A percentile compares a stretch with the other conserved stretches of the same genome.
phyloP scores from a whole-genome alignment of 2,329 filamentous ascomycete species.

The Aspergillus spinulosporus region DNA sequence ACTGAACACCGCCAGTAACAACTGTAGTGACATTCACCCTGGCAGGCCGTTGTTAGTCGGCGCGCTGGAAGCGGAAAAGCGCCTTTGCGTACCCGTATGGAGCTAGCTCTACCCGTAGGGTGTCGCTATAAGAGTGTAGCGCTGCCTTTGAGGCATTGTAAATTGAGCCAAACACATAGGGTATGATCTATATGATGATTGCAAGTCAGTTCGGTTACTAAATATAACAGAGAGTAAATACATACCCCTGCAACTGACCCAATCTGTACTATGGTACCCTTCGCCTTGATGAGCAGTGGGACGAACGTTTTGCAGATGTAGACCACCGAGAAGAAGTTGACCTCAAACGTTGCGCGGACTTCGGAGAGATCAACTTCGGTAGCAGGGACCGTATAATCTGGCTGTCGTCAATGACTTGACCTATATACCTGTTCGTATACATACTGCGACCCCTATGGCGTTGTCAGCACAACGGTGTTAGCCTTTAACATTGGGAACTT shows the following conservation, averaged over 20 bases:
- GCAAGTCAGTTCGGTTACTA: not conserved
- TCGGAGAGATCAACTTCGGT: conserved; percentile 55
- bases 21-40: conserved; percentile 55
- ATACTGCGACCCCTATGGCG: conserved; percentile 32
- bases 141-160: conserved; percentile 64
- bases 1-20: conserved; percentile 62
- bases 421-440: conserved; percentile 10
- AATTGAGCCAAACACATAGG: conserved; percentile 47
- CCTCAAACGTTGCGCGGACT: conserved; percentile 51
- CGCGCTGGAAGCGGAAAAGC: not conserved
- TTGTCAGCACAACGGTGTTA: conserved; percentile 13
- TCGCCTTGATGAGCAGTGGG: conserved; percentile 52
- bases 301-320: conserved; percentile 58
- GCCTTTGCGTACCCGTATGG: conserved; percentile 44
- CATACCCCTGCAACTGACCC: conserved; percentile 46
- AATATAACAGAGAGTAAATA: not conserved
- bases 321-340: conserved; percentile 61
- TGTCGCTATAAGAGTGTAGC: conserved; percentile 59
- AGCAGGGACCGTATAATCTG: conserved; percentile 59
- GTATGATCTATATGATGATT: conserved; percentile 36
- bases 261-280: conserved; percentile 49
- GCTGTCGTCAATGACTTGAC: not conserved
- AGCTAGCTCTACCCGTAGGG: conserved; percentile 58
- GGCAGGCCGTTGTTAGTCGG: conserved; percentile 4
- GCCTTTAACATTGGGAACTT: conserved; percentile 20